These are phyloP conservation scores for Onygenales sp. DNA, from an alignment of 2,329 filamentous ascomycete genomes.

Conservation along the genomic window DNA sequence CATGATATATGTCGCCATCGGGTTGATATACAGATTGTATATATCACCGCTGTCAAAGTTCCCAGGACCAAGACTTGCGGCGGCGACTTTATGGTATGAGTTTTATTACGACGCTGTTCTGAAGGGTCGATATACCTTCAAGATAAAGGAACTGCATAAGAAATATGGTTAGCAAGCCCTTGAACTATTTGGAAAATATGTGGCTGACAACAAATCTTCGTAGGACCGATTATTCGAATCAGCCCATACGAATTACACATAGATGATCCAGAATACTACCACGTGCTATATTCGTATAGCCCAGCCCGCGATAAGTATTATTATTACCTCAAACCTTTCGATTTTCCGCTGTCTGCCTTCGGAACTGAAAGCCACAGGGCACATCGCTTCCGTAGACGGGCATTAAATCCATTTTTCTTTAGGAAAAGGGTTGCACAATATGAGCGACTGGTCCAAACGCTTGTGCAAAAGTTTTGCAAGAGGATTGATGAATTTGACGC, in stretches of 20 bases:
- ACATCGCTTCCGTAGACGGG: constrained; percentile 18
- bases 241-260: constrained; percentile 18
- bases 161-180: constrained; percentile 18
- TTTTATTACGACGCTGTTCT: constrained; percentile 18
- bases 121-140: constrained; percentile 20
- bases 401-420: constrained; percentile 20
- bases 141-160: constrained; percentile 22
- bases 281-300: constrained; percentile 14
- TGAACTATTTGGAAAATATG: background rate
- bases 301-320: constrained; percentile 14
- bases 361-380: constrained; percentile 16
- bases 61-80: constrained; percentile 19
- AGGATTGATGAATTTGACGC: constrained; percentile 6
- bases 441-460: constrained; percentile 12
- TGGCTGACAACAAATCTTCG: background rate
- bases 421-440: constrained; percentile 11
- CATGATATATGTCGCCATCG: background rate
- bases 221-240: constrained; percentile 17
- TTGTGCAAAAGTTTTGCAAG: constrained; percentile 12
- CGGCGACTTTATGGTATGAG: constrained; percentile 18
- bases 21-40: constrained; percentile 16
- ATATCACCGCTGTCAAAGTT: constrained; percentile 18
- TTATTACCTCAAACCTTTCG: constrained; percentile 16
- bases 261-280: constrained; percentile 14
- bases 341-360: constrained; percentile 21